Base-by-base conservation (phyloP, 345 rosid species). In the Cardamine resedifolia region DNA sequence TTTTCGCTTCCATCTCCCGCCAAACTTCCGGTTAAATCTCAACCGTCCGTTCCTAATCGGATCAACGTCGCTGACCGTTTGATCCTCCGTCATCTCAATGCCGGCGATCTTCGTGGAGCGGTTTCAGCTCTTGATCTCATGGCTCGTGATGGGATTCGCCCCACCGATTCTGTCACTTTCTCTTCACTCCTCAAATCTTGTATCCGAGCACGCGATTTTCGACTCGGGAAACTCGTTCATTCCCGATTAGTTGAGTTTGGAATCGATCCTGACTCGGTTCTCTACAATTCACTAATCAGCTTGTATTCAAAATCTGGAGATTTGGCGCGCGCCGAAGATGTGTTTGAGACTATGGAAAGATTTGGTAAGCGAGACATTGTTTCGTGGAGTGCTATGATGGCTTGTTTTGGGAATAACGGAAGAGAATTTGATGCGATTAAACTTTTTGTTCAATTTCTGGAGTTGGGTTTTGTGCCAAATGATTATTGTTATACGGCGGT, bases 371-470 rank as follows among this genome's bases (percentile, higher is more conserved):
- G 90, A 62, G 88, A 89, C 68, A 67, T 82, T 74, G 89, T 88
- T 71, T 87, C 92, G 0, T 89, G 94, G 94, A 85, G 94, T 60
- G 81, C 94, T 3, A 84, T 88, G 83, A 88, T 85, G 71, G 83
- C 92, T 30, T 85, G 90, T 76, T 84, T 73, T 11, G 89, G 83
- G n/a, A 85, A 78, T 20, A 84, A 83, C 8, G 80, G 77, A 6
- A 84, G 71, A 75, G 80, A 79, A 14, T 30, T 34, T 5, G 80
- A 87, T 18, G 88, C 90, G 3, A 66, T 86, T 55, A 50, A 23
- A 19, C 23, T 75, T 44, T 91, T 81, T 26, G 39, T 87, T 68
- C 81, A 73, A 66, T 81, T 87, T 90, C 58, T 91, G 49, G 80
- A 72, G 7, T 52, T 55, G n/a, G 90, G 92, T 75, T 77, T 87